Conservation (phyloP, 176 grass and related monocot genomes). For the Lolium perenne region DNA sequence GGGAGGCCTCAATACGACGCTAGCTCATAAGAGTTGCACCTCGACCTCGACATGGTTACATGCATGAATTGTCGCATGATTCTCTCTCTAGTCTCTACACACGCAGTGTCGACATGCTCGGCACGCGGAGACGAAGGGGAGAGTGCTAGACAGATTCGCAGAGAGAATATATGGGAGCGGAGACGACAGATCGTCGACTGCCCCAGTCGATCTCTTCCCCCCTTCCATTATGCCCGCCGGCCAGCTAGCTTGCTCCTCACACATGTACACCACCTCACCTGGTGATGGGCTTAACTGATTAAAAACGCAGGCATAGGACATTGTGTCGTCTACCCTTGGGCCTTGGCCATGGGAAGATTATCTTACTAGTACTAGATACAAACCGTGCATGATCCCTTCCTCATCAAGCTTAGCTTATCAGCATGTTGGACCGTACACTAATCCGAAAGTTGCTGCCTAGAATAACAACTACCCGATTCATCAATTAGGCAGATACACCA, state of each 20-base stretch:
- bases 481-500: neutral
- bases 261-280: constrained; percentile 41
- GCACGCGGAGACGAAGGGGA: constrained; percentile 26
- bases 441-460: neutral
- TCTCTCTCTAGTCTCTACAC: neutral
- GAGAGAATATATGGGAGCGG: neutral
- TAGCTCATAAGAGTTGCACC: neutral
- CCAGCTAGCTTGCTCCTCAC: constrained; percentile 24
- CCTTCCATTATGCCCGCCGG: constrained; percentile 20
- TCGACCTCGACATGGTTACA: constrained; percentile 14
- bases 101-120: neutral
- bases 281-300: constrained; percentile 25
- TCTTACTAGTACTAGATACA: neutral
- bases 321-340: neutral
- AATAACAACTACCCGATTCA: neutral
- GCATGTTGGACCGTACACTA: neutral
- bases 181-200: constrained; percentile 20
- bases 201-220: neutral
- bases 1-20: constrained; percentile 39
- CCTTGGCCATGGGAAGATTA: neutral
- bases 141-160: neutral
- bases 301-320: neutral
- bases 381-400: constrained; percentile 11
- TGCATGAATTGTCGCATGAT: neutral
- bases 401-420: constrained; percentile 7